Conservation (phyloP, 306 rosid genomes). For the Dryas alaskensis region DNA sequence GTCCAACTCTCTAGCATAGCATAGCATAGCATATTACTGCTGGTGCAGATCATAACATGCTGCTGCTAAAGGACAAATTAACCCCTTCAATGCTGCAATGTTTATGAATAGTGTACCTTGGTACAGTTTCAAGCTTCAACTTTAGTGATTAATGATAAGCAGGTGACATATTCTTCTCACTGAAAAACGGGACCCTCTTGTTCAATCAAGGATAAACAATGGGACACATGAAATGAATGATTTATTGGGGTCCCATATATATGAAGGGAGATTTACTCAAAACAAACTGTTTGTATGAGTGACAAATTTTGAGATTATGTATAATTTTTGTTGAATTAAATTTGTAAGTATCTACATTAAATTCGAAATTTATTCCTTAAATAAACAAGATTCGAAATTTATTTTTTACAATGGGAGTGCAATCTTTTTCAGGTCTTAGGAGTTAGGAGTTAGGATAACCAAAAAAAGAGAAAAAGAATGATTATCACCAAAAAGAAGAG, state of each 20-base stretch:
- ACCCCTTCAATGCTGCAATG: neutral
- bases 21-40: neutral
- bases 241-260: slow-evolving; percentile 16
- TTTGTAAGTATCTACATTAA: no score
- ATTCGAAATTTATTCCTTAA: no score
- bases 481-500: neutral
- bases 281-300: neutral
- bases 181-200: slow-evolving; percentile 27
- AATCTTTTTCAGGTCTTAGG: neutral
- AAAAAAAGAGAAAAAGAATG: neutral
- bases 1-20: neutral
- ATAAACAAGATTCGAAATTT: no score
- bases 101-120: neutral
- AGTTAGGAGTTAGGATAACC: neutral
- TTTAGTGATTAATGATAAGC: slow-evolving; percentile 24
- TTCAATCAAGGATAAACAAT: slow-evolving; percentile 16
- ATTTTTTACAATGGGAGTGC: no score
- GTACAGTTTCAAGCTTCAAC: slow-evolving; percentile 12
- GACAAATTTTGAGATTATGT: no score
- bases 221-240: slow-evolving; percentile 7
- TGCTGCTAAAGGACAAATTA: neutral
- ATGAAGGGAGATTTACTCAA: neutral
- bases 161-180: slow-evolving; percentile 17
- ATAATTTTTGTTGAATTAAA: no score
- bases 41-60: slow-evolving; percentile 2